Conservation (phyloP, 2,329 filamentous ascomycete species). For the Xylaria polymorpha region DNA sequence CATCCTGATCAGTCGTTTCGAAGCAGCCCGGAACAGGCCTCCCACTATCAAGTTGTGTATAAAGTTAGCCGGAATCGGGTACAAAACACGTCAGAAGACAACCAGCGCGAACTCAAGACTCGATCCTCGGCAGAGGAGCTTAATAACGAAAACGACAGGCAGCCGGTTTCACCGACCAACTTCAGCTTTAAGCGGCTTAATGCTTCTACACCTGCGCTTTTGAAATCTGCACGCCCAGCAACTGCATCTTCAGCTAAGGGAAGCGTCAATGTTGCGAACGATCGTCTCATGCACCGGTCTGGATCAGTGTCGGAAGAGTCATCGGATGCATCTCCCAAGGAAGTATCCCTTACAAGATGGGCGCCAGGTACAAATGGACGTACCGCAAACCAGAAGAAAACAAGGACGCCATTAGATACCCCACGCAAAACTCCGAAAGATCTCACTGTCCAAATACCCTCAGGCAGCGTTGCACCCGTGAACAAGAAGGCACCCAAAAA, state of each 20-base stretch:
- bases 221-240: slow-evolving; percentile 43
- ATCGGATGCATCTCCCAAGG: slow-evolving; percentile 40
- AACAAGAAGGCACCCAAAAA: slow-evolving; percentile 51
- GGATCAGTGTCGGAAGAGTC: slow-evolving; percentile 39
- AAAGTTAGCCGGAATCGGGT: slow-evolving; percentile 66
- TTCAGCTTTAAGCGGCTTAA: slow-evolving; percentile 22
- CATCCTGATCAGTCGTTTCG: slow-evolving; percentile 38
- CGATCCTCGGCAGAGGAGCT: slow-evolving; percentile 44
- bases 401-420: slow-evolving; percentile 53
- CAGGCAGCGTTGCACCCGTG: slow-evolving; percentile 44
- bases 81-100: slow-evolving; percentile 54
- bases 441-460: slow-evolving; percentile 35
- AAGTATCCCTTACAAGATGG: slow-evolving; percentile 41
- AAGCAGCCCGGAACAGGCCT: slow-evolving; percentile 42
- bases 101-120: slow-evolving; percentile 46
- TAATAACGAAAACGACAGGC: slow-evolving; percentile 40
- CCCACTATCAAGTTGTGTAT: slow-evolving; percentile 69
- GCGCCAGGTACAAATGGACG: slow-evolving; percentile 48
- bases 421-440: slow-evolving; percentile 42
- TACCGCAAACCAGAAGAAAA: slow-evolving; percentile 61
- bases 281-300: slow-evolving; percentile 16
- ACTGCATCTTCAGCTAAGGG: slow-evolving; percentile 39
- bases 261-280: slow-evolving; percentile 15
- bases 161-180: slow-evolving; percentile 22
- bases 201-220: slow-evolving; percentile 43